Conservation (phyloP, 306 rosid genomes). For the Fagus crenata region DNA sequence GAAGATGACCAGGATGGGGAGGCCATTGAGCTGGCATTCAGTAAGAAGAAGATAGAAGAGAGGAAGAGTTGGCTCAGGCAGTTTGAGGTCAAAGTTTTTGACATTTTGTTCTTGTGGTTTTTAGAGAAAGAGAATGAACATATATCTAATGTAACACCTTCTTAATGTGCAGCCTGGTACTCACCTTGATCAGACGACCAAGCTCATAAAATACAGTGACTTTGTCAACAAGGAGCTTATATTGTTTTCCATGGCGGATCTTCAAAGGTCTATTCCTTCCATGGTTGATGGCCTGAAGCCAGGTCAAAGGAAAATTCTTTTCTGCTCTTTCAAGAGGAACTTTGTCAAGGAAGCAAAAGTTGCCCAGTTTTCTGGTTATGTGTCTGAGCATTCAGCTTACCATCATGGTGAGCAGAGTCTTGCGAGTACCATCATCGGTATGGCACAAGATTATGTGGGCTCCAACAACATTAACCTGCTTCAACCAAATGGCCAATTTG, state of each 20-base stretch:
- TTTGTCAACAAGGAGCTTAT: slow-evolving; percentile 93
- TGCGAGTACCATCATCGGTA: slow-evolving; percentile 74
- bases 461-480: slow-evolving; percentile 90
- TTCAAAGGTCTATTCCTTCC: slow-evolving; percentile 89
- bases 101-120: not conserved
- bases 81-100: slow-evolving; percentile 64
- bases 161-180: slow-evolving; percentile 71
- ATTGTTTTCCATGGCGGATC: slow-evolving; percentile 85
- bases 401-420: slow-evolving; percentile 97
- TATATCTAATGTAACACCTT: slow-evolving; percentile 5
- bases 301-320: slow-evolving; percentile 91
- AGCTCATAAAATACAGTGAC: slow-evolving; percentile 75
- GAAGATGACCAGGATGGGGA: slow-evolving; percentile 72
- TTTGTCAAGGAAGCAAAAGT: slow-evolving; percentile 84
- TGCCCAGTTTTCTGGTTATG: slow-evolving; percentile 88
- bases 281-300: slow-evolving; percentile 98
- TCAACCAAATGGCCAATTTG: slow-evolving; percentile 88
- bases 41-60: slow-evolving; percentile 92
- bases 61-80: slow-evolving; percentile 88
- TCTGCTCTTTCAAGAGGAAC: slow-evolving; percentile 82
- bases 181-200: slow-evolving; percentile 62
- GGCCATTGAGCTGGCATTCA: slow-evolving; percentile 93
- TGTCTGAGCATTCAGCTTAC: slow-evolving; percentile 87
- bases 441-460: slow-evolving; percentile 96
- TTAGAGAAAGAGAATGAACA: not conserved